phyloP scores from a whole-genome alignment of 331 rosid genomes.

The Spiraea crenata region DNA sequence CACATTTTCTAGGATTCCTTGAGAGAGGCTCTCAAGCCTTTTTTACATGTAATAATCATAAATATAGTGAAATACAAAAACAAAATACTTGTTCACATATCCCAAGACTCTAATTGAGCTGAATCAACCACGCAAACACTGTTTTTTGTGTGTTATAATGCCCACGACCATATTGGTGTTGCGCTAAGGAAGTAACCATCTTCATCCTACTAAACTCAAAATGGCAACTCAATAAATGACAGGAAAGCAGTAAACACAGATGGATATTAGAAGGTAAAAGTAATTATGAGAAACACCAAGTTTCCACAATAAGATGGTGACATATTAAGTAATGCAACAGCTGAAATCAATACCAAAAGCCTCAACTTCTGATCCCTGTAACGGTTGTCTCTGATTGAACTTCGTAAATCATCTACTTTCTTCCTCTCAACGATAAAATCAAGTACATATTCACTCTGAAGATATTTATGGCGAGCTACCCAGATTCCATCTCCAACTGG shows the following conservation, averaged over 20 bases:
- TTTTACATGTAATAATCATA: too few species aligned
- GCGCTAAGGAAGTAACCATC: too few species aligned
- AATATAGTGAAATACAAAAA: too few species aligned
- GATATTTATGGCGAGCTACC: constrained; percentile 82
- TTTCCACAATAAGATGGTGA: background rate
- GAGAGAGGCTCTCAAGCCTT: too few species aligned
- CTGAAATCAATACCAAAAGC: constrained; percentile 58
- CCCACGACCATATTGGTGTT: too few species aligned
- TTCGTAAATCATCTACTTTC: constrained; percentile 72
- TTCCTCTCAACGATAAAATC: constrained; percentile 98
- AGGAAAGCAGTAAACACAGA: constrained; percentile 33
- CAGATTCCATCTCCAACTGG: constrained; percentile 98
- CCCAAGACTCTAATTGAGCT: too few species aligned
- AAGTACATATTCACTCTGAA: constrained; percentile 72
- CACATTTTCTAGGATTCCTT: too few species aligned
- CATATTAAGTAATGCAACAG: too few species aligned
- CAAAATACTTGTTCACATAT: too few species aligned
- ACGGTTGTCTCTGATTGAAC: constrained; percentile 93
- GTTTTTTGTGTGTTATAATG: too few species aligned
- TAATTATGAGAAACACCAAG: background rate
- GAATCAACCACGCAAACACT: too few species aligned
- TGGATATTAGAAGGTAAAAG: background rate
- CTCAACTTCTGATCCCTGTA: constrained; percentile 88
- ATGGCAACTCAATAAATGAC: background rate
- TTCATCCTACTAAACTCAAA: background rate